Conservation (phyloP, 2,329 filamentous ascomycete species). For the Leptosphaerulina australis region DNA sequence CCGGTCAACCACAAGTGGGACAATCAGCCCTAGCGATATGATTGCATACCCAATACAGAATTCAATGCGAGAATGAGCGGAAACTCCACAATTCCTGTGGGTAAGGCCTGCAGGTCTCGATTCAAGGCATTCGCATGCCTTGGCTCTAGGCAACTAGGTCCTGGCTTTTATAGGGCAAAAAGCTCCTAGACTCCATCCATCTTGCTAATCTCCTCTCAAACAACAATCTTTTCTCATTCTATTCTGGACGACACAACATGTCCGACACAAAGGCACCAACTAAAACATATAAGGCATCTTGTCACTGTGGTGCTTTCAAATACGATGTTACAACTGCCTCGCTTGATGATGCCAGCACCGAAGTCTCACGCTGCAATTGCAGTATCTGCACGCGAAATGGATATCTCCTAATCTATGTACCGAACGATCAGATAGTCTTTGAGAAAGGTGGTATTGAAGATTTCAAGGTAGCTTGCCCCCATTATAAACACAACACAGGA, state of each 20-base stretch:
- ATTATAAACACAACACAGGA: no score
- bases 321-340: slow-evolving; percentile 58
- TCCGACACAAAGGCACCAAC: slow-evolving; percentile 49
- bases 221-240: neutral
- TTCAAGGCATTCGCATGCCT: no score
- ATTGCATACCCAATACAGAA: slow-evolving; percentile 1
- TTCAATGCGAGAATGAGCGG: neutral
- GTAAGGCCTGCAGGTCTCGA: neutral
- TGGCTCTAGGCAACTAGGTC: no score
- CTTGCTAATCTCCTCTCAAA: neutral
- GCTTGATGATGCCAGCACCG: slow-evolving; percentile 52
- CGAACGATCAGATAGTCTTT: slow-evolving; percentile 25
- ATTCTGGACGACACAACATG: neutral
- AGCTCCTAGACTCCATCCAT: no score
- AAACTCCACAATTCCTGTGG: neutral
- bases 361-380: slow-evolving; percentile 59
- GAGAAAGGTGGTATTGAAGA: slow-evolving; percentile 28
- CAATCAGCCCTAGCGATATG: neutral
- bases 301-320: slow-evolving; percentile 60
- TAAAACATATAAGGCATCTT: slow-evolving; percentile 58
- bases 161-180: no score
- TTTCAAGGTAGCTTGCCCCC: slow-evolving; percentile 20
- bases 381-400: slow-evolving; percentile 60
- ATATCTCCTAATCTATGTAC: slow-evolving; percentile 54
- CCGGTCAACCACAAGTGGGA: neutral